Base-by-base conservation (phyloP, 106 monocot species). In the Narthecium ossifragum region DNA sequence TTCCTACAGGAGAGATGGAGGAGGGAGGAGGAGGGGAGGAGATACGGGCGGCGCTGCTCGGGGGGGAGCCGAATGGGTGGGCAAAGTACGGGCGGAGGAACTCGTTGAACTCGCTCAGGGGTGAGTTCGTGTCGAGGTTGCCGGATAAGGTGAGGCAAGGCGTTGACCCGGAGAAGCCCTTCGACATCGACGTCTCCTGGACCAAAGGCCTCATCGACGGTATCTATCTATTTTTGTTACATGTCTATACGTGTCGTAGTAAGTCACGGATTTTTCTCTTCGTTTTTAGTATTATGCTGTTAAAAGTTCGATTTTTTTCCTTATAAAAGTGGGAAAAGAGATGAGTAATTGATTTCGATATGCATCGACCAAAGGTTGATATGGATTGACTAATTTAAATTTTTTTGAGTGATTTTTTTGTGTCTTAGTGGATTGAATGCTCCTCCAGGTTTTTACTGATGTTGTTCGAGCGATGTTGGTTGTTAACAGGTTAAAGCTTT, bases 91-190 rank as follows among this genome's bases (percentile, higher is more conserved):
- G 36, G 36, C 58, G 58, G 58, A 58, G 58, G 58, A 58, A 58
- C 22, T 58, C 58, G 36, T 34, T 39, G 34, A 58, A 39, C 58
- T 58, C 58, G 15, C 36, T 58, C 9, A 7, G 58, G 37, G 20
- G 58, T 0, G 58, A 58, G 58, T 58, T 58, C 37, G 20, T 58
- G 0, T 31, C 58, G 22, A 31, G 58, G 20, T 23, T 58, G 9
- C 58, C 58, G 37, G 58, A 58, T n/a, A 58, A 58, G 34, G 36
- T 58, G 2, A n/a, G 37, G 37, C 37, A 24, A 0, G 20, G 58
- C 6, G n/a, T 58, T 18, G 38, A 58, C 34, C 58, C 58, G 1
- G 58, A 58, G 58, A 36, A n/a, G 34, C 58, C 58, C 22, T 58
- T 9, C 20, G 12, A 38, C 34, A 58, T 58, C 25, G 58, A 58